These are phyloP conservation scores for Dictyostelium purpureum DNA, from an alignment of 78 protist species.

Conservation along the genomic window DNA sequence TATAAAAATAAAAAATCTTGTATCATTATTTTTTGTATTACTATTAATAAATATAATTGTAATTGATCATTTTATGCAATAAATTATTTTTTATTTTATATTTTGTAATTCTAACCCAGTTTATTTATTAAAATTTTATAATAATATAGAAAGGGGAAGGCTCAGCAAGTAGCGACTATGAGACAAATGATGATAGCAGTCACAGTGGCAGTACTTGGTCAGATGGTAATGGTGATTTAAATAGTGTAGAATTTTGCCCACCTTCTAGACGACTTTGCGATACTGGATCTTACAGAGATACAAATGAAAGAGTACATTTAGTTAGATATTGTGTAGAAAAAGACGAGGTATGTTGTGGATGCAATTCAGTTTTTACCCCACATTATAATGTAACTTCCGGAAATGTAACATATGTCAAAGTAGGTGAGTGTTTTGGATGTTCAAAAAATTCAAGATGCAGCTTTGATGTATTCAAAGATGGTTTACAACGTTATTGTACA, in stretches of 20 bases:
- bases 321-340: not conserved
- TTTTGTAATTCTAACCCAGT: not conserved
- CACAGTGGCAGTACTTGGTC: not conserved
- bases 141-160: too few relatives aligned
- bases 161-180: not conserved
- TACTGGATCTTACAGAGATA: not conserved
- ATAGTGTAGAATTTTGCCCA: not conserved
- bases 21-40: too few relatives aligned
- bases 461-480: too few relatives aligned
- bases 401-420: not conserved
- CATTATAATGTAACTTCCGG: not conserved
- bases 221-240: not conserved
- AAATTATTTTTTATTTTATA: not conserved
- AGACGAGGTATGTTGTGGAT: not conserved
- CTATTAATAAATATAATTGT: too few relatives aligned
- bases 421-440: not conserved
- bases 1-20: too few relatives aligned
- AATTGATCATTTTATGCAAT: too few relatives aligned
- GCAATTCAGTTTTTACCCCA: not conserved
- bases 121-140: not conserved
- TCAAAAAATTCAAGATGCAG: not conserved
- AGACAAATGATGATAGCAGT: not conserved
- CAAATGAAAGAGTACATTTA: not conserved
- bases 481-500: too few relatives aligned
- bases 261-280: not conserved